Conservation (phyloP, 805 yeast species). For the Crinitomyces ghanaensis region DNA sequence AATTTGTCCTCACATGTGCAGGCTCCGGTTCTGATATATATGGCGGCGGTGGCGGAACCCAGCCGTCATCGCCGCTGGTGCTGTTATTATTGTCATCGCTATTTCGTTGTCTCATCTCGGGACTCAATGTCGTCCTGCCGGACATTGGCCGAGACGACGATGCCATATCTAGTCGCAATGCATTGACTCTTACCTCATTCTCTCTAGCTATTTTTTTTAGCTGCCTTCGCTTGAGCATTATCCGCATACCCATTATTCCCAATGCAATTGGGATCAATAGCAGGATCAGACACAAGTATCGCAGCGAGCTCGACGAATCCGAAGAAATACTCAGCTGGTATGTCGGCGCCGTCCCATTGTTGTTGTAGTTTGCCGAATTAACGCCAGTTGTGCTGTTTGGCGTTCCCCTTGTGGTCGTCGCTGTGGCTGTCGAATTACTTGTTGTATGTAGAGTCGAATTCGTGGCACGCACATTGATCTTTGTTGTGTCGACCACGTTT, state of each 20-base stretch:
- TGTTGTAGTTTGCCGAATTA: conserved; percentile 1
- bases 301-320: conserved; percentile 11
- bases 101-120: conserved; percentile 2
- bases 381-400: conserved; percentile 1
- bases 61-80: too few relatives aligned
- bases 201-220: conserved; percentile 8
- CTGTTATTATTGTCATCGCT: conserved; percentile 1
- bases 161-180: conserved; percentile 14
- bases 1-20: too few relatives aligned
- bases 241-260: conserved; percentile 11
- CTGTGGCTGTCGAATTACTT: conserved; percentile 3
- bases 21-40: too few relatives aligned
- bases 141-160: not conserved
- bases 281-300: conserved; percentile 16
- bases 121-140: not conserved
- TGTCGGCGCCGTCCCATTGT: conserved; percentile 7
- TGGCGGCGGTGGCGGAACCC: too few relatives aligned
- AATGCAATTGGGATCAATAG: conserved; percentile 12
- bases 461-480: too few relatives aligned
- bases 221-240: conserved; percentile 14
- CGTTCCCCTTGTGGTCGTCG: conserved; percentile 1
- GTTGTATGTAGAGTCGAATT: too few relatives aligned
- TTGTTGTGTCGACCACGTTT: too few relatives aligned
- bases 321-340: conserved; percentile 11
- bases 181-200: conserved; percentile 13